Conservation (phyloP, 2,329 filamentous ascomycete species). For the Verticillium zaregamsianum region DNA sequence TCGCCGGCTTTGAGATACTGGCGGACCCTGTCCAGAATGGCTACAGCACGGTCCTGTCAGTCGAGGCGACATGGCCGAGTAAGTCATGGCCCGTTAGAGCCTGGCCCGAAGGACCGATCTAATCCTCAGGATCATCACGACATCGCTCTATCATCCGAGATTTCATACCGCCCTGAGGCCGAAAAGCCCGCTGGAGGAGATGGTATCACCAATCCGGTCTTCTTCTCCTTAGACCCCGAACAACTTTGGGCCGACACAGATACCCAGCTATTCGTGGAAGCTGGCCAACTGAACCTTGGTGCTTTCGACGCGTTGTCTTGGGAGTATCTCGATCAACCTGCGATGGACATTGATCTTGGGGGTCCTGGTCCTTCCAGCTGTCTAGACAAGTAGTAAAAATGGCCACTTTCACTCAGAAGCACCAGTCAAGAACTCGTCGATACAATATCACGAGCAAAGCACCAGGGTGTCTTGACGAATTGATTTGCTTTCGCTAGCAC, state of each 20-base stretch:
- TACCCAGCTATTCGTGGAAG: background rate
- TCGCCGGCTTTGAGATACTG: background rate
- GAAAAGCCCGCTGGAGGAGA: too few relatives aligned
- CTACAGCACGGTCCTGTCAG: background rate
- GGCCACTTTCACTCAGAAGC: too few relatives aligned
- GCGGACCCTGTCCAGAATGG: background rate
- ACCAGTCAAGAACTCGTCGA: too few relatives aligned
- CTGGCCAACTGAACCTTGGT: background rate
- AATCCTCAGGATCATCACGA: too few relatives aligned
- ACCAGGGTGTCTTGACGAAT: too few relatives aligned
- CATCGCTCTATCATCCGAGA: too few relatives aligned
- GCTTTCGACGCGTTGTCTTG: background rate
- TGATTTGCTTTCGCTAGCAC: too few relatives aligned
- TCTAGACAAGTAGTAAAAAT: too few relatives aligned
- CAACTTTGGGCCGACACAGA: background rate
- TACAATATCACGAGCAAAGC: too few relatives aligned
- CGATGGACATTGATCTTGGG: background rate
- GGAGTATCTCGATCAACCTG: background rate
- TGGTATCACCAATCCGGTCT: background rate
- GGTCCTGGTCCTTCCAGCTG: background rate
- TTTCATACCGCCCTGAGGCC: too few relatives aligned
- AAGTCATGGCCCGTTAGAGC: too few relatives aligned
- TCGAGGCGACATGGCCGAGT: background rate
- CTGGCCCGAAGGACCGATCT: too few relatives aligned
- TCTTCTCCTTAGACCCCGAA: background rate